A percentile compares a stretch with the other conserved stretches of the same genome.
Evolutionary conservation across 176 grass and related monocot species (phyloP).

Genomic region (Typha latifolia): DNA sequence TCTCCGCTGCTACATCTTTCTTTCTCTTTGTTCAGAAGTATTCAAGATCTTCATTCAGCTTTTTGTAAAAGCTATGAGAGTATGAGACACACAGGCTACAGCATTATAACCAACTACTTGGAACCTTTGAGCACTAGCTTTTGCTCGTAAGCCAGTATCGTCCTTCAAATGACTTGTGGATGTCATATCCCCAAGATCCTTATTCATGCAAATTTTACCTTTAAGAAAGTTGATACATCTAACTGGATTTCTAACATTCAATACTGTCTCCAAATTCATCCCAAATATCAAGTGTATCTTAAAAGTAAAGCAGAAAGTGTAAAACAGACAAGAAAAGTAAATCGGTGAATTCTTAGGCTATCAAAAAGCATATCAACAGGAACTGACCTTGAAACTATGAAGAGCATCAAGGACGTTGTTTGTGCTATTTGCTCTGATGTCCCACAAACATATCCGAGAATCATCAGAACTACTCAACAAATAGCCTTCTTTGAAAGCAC

Average conservation of each 20-base stretch:
- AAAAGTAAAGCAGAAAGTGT: neutral
- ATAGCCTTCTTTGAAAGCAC: conserved; percentile 86
- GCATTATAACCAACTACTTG: too few species aligned
- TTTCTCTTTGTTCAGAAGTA: too few species aligned
- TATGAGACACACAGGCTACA: too few species aligned
- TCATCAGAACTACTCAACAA: conserved; percentile 96
- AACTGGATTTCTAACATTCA: neutral
- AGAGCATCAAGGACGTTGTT: conserved; percentile 81
- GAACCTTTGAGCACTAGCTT: too few species aligned
- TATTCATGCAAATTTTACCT: too few species aligned
- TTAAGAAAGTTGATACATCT: too few species aligned
- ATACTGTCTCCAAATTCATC: neutral
- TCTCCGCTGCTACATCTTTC: too few species aligned
- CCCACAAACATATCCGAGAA: conserved; percentile 93
- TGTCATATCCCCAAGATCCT: too few species aligned
- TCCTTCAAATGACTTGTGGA: too few species aligned
- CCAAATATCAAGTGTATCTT: conserved; percentile 2
- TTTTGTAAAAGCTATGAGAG: too few species aligned
- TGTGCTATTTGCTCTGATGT: conserved; percentile 68
- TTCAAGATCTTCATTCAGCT: too few species aligned
- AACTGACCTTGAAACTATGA: conserved; percentile 79
- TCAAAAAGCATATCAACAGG: neutral
- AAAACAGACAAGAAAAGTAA: neutral
- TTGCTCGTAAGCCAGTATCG: too few species aligned
- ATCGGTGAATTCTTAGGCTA: conserved; percentile 2